Conservation (phyloP, 83 land plant genomes). For the Larix sibirica region DNA sequence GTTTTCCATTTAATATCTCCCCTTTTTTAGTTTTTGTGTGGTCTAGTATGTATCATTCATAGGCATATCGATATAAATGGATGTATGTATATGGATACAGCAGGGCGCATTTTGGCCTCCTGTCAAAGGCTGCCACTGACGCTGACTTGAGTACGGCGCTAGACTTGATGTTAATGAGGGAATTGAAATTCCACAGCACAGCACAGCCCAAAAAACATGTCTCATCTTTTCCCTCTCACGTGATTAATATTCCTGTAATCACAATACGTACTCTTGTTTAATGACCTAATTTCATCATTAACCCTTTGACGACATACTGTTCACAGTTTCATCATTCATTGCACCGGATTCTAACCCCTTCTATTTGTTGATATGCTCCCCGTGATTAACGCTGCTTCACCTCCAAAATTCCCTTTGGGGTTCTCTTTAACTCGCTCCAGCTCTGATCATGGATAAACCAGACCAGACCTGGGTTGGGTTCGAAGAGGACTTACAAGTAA, state of each 20-base stretch:
- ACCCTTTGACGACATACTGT: neutral
- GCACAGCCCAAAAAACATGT: neutral
- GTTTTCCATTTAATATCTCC: neutral
- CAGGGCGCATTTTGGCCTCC: neutral
- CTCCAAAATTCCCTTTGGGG: no score
- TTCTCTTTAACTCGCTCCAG: no score
- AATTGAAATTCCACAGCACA: neutral
- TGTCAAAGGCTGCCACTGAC: constrained; percentile 10
- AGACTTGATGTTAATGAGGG: no score
- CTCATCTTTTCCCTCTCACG: neutral
- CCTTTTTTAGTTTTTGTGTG: neutral
- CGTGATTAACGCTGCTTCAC: no score
- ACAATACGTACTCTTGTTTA: neutral
- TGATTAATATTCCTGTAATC: constrained; percentile 1
- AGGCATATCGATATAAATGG: neutral
- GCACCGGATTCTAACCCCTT: no score
- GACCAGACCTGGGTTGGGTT: no score
- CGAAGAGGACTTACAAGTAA: no score
- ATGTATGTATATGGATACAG: neutral
- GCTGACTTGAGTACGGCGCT: constrained; percentile 13
- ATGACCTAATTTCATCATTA: neutral
- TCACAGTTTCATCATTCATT: no score
- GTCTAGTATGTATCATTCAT: neutral
- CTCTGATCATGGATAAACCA: no score
- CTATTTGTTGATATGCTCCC: no score